Evolutionary conservation across 2,329 filamentous ascomycete genomes (phyloP).

Genomic region (Bipolaris gigantea): DNA sequence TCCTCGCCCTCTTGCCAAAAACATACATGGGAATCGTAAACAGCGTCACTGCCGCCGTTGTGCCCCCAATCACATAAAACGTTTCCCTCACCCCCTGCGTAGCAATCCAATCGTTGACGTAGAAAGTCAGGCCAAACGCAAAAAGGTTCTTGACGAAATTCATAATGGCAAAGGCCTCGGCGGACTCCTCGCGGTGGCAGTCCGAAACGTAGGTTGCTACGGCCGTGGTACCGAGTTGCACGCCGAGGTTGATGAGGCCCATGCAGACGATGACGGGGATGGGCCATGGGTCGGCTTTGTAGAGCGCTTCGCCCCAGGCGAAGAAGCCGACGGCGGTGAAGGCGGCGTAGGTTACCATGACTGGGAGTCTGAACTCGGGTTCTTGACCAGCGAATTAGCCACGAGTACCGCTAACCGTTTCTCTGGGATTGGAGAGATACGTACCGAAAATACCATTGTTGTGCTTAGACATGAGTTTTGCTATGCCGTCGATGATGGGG

Average conservation of each 20-base stretch:
- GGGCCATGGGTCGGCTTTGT: constrained; percentile 26
- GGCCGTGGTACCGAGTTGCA: constrained; percentile 26
- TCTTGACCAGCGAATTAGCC: constrained; percentile 16
- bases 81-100: constrained; percentile 23
- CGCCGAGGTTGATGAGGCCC: constrained; percentile 30
- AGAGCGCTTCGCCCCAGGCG: constrained; percentile 26
- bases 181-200: constrained; percentile 28
- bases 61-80: constrained; percentile 29
- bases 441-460: constrained; percentile 29
- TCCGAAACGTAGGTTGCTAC: constrained; percentile 30
- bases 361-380: constrained; percentile 32
- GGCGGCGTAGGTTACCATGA: constrained; percentile 25
- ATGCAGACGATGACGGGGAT: constrained; percentile 32
- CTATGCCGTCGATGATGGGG: constrained; percentile 25
- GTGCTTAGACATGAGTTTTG: constrained; percentile 26
- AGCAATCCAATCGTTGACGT: constrained; percentile 28
- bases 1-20: constrained; percentile 29
- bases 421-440: background rate
- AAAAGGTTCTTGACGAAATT: constrained; percentile 35
- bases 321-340: constrained; percentile 31
- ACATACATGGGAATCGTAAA: constrained; percentile 32
- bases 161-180: constrained; percentile 33
- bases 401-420: background rate
- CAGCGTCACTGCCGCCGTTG: constrained; percentile 24
- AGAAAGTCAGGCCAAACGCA: constrained; percentile 29